Evolutionary conservation across 1,284 basidiomycete genomes (phyloP), one percentile per base, ranked within the genome.

Genomic region (Psilocybe mexicana): DNA sequence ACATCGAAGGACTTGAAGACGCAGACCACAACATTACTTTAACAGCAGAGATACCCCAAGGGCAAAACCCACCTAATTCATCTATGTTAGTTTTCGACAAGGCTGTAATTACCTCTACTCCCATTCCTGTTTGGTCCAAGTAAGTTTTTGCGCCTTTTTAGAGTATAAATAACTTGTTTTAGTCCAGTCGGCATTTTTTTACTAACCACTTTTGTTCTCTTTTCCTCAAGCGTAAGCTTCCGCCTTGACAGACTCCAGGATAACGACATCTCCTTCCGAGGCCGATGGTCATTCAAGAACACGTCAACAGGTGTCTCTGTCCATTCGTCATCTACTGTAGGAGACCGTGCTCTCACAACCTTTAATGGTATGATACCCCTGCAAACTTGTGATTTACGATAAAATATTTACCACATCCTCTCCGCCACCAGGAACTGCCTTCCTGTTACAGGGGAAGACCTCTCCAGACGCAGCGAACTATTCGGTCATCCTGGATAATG

Each of bases 401-500:
- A 28, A 56, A 10, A 53, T 51, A 44, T 58, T 61, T 49, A 18
- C 30, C 36, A 23, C 18, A 45, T 14, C 53, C 30, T 40, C 38
- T 40, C 10, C 38, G 4, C n/a, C 52, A 33, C 44, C 65, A 85
- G 87, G 88, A 38, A 81, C 81, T 35, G 80, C 85, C 7, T 75
- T 90, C 46, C 72, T 79, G 6, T 68, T 91, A 33, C 76, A 72
- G 45, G 88, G 89, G 6, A 75, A 79, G 48, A 83, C 79, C 30
- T 82, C 80, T 42, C 80, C 79, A 2, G 68, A 70, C 47, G 77
- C 80, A 2, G 86, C 84, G 54, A 74, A 73, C 42, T 91, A 84
- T 67, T 77, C 82, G 52, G 83, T 91, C 55, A 78, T 72, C 23
- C 71, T 92, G 8, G 86, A 91, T 65, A 70, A 78, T 58, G 56